phyloP scores from a whole-genome alignment of 257 asterid species.

The Coffea eugenioides region DNA sequence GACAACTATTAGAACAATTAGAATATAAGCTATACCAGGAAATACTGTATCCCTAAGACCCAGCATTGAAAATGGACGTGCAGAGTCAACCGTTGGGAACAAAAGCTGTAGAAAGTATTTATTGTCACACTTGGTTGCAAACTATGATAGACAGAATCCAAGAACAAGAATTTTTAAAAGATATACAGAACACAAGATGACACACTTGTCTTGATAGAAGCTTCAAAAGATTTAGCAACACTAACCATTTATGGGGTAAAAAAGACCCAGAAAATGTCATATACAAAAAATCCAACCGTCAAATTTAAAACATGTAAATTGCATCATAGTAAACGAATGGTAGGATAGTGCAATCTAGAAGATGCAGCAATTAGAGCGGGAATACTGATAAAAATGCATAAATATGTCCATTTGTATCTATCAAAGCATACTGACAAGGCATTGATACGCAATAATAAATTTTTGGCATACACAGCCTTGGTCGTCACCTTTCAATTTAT shows the following conservation, averaged over 20 bases:
- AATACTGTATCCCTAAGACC: no score
- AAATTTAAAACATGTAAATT: constrained; percentile 16
- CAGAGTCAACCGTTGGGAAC: no score
- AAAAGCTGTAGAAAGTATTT: no score
- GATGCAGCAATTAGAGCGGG: neutral
- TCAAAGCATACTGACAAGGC: neutral
- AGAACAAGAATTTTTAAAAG: neutral
- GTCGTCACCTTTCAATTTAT: neutral
- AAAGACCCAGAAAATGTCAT: constrained; percentile 97
- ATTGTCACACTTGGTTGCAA: no score
- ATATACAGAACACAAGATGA: neutral
- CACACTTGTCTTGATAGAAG: constrained; percentile 79
- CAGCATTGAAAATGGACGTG: no score
- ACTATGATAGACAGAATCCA: no score
- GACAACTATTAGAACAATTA: no score
- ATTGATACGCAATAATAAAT: no score
- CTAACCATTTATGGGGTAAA: constrained; percentile 98
- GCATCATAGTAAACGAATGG: constrained; percentile 1
- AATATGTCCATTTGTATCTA: neutral
- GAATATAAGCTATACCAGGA: no score
- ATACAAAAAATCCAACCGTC: constrained; percentile 91
- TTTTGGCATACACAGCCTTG: no score
- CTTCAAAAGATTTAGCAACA: constrained; percentile 94
- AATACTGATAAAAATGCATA: neutral
- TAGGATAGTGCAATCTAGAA: constrained; percentile 5